Conservation (phyloP, 352 stramenopile species). For the Phytophthora megakarya region DNA sequence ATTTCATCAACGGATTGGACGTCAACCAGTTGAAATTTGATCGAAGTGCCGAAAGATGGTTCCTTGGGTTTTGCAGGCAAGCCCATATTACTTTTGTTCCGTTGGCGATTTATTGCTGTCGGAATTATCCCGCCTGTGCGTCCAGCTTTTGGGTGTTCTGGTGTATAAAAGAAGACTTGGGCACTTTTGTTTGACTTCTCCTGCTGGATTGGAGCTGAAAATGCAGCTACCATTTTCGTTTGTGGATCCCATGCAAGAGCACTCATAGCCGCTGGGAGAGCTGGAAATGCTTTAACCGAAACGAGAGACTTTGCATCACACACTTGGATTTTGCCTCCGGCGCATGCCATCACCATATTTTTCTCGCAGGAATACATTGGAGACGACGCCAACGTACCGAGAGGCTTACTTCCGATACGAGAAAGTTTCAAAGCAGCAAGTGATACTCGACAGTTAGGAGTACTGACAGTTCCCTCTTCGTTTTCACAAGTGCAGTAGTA, state of each 20-base stretch:
- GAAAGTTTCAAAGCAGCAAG: constrained; percentile 33
- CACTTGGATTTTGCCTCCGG: constrained; percentile 21
- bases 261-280: constrained; percentile 12
- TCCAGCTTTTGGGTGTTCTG: constrained; percentile 5
- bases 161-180: constrained; percentile 37
- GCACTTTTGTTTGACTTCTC: background rate
- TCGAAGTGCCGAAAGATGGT: constrained; percentile 14
- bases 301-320: constrained; percentile 33
- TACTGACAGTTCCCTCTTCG: constrained; percentile 52
- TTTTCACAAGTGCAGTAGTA: constrained; percentile 72
- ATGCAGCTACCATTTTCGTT: constrained; percentile 17
- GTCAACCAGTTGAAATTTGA: constrained; percentile 35
- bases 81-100: constrained; percentile 13
- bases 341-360: constrained; percentile 20
- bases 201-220: constrained; percentile 9
- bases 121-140: constrained; percentile 1
- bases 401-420: constrained; percentile 27
- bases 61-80: constrained; percentile 28
- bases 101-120: constrained; percentile 13
- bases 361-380: constrained; percentile 25
- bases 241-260: constrained; percentile 20
- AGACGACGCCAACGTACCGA: constrained; percentile 37
- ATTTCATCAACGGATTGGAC: constrained; percentile 21
- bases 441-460: constrained; percentile 40
- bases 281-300: constrained; percentile 20